Base-by-base conservation (phyloP, 2,329 filamentous ascomycete genomes). In the Hymenoscyphus scutula region DNA sequence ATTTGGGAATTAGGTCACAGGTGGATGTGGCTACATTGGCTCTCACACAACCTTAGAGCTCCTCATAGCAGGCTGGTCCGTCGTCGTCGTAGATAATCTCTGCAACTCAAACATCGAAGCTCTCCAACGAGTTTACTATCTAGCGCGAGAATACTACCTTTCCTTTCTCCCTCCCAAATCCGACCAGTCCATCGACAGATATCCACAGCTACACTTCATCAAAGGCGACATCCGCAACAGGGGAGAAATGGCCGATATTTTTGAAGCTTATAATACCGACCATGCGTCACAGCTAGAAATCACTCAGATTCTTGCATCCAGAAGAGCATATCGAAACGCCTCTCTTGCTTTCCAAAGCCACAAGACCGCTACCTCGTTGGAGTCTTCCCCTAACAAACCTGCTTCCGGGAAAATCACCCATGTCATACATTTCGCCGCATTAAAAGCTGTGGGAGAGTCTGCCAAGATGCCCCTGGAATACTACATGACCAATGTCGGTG, bases 391-490 rank as follows among this genome's bases (percentile, higher is more conserved):
- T 25, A 23, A 58, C 38, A 54, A 48, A 17, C 15, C 45, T 45
- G 51, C 57, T 58, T 85, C 83, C 8, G 45, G 45, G 2, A 79
- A 76, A 37, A 86, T 88, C 63, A 75, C 77, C 0, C 85, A 84
- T 1, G 84, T 88, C 29, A 87, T 89, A 63, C 86, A 89, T 70
- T 89, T 89, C 66, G 86, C 86, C 17, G 86, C 86, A 0, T 84
- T 83, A 77, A 89, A 89, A 72, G 84, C 86, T 1, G 85, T 89
- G 0, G 81, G 81, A 38, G 85, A 89, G 68, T 87, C 84, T 38
- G 87, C 88, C 59, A 74, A 75, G 27, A 77, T 78, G 66, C 86
- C 86, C 0, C 74, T 89, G 59, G 81, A 81, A 63, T 89, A 89
- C 74, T 89, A 89, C 74, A 78, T 79, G 64, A 89, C 88, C 77